A percentile compares a stretch with the other conserved stretches of the same genome.
phyloP scores from a whole-genome alignment of 345 rosid species.

The Rhodomyrtus tomentosa region DNA sequence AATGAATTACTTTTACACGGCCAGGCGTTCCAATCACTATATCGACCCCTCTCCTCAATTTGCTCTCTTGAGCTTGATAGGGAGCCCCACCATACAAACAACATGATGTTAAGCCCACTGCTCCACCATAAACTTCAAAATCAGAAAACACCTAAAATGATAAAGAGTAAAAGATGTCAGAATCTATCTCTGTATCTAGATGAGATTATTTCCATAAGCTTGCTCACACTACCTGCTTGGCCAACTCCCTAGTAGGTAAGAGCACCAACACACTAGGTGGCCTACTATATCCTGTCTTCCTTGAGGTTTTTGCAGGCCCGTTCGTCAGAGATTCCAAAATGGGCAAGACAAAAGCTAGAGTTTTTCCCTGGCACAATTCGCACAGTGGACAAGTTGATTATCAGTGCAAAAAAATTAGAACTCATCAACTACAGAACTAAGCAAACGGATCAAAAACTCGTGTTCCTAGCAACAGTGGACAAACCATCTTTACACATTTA shows the following conservation, averaged over 20 bases:
- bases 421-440: background rate
- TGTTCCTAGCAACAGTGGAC: background rate
- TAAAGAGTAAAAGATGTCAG: background rate
- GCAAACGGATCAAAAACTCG: background rate
- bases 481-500: background rate
- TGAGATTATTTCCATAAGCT: background rate
- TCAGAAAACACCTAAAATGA: slow-evolving; percentile 52
- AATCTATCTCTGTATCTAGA: background rate
- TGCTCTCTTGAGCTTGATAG: slow-evolving; percentile 46
- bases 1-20: slow-evolving; percentile 59
- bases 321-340: slow-evolving; percentile 77
- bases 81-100: slow-evolving; percentile 92
- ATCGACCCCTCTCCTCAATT: slow-evolving; percentile 76
- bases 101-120: slow-evolving; percentile 62
- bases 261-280: slow-evolving; percentile 88
- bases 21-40: slow-evolving; percentile 94
- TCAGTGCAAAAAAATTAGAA: background rate
- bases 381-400: background rate
- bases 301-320: slow-evolving; percentile 45
- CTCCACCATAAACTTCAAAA: slow-evolving; percentile 77
- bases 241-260: slow-evolving; percentile 91
- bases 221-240: slow-evolving; percentile 48
- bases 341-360: slow-evolving; percentile 94
- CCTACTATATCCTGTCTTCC: slow-evolving; percentile 73
- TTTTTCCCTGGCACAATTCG: slow-evolving; percentile 61